Evolutionary conservation across 352 stramenopile species (phyloP).

Genomic region (Proteromonas lacertae): DNA sequence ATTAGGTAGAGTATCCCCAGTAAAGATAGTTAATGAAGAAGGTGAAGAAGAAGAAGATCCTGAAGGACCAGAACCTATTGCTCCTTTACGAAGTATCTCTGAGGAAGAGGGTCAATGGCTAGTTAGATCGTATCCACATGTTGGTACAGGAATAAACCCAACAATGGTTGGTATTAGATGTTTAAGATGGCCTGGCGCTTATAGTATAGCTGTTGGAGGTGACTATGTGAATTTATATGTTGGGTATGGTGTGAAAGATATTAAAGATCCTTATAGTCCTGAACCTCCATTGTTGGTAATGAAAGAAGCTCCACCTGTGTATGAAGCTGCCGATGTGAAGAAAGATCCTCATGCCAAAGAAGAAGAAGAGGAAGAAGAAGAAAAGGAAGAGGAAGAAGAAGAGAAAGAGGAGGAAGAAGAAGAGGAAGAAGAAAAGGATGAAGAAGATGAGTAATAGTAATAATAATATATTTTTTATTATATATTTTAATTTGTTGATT

Average conservation of each 20-base stretch:
- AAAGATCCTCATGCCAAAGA: conserved; percentile 9
- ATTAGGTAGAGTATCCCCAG: conserved; percentile 24
- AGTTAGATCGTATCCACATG: conserved; percentile 24
- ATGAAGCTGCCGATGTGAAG: conserved; percentile 14
- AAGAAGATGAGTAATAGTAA: background rate
- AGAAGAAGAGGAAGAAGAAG: conserved; percentile 11
- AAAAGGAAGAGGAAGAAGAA: conserved; percentile 32
- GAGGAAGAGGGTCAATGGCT: conserved; percentile 19
- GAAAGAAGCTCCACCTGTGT: conserved; percentile 16
- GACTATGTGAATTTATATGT: conserved; percentile 53
- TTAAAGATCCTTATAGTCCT: conserved; percentile 18
- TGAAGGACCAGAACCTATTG: conserved; percentile 26
- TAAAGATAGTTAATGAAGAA: conserved; percentile 8
- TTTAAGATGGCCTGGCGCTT: conserved; percentile 35
- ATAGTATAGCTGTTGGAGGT: conserved; percentile 34
- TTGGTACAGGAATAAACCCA: conserved; percentile 15
- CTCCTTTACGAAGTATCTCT: conserved; percentile 17
- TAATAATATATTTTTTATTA: background rate
- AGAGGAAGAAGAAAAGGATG: conserved; percentile 1
- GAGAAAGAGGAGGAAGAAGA: conserved; percentile 10
- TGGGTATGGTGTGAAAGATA: conserved; percentile 29
- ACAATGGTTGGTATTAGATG: conserved; percentile 21
- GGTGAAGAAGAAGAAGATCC: conserved; percentile 21
- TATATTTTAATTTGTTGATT: no score
- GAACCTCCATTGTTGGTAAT: conserved; percentile 8